A percentile compares a stretch with the other conserved stretches of the same genome.
Evolutionary conservation across 176 grass and related monocot species (phyloP).

Genomic region (Lolium perenne): DNA sequence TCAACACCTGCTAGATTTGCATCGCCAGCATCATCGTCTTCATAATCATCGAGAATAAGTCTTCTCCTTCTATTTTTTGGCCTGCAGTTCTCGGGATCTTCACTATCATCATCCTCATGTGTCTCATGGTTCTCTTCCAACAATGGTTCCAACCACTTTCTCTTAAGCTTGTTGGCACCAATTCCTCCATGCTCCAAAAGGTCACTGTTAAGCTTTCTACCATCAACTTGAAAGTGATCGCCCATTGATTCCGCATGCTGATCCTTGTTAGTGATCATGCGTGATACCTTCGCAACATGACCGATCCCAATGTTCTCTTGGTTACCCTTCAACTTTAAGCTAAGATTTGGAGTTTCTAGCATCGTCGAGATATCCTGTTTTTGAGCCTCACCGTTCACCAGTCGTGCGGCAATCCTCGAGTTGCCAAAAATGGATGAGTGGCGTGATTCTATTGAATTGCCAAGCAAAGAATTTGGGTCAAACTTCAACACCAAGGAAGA

Average conservation of each 20-base stretch:
- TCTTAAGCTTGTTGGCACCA: background rate
- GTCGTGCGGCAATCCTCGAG: background rate
- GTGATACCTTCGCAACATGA: background rate
- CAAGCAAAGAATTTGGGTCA: background rate
- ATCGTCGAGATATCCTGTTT: background rate
- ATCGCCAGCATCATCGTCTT: background rate
- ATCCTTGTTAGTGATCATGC: background rate
- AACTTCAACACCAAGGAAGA: background rate
- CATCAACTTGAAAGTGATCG: background rate
- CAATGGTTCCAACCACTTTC: background rate
- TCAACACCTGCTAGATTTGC: background rate
- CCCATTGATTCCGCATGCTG: background rate
- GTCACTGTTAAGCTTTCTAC: background rate
- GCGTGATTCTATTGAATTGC: background rate
- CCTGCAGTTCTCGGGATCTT: background rate
- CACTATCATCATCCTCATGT: background rate
- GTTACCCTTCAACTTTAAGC: background rate
- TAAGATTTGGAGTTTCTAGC: background rate
- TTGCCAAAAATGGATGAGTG: background rate
- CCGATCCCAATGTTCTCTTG: background rate
- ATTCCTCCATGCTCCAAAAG: background rate
- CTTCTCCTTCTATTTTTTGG: background rate
- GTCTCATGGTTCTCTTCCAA: background rate
- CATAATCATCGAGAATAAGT: background rate
- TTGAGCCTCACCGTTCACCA: background rate